Conservation (phyloP, 495 filamentous ascomycete species). For the Talaromyces nanjingensis region DNA sequence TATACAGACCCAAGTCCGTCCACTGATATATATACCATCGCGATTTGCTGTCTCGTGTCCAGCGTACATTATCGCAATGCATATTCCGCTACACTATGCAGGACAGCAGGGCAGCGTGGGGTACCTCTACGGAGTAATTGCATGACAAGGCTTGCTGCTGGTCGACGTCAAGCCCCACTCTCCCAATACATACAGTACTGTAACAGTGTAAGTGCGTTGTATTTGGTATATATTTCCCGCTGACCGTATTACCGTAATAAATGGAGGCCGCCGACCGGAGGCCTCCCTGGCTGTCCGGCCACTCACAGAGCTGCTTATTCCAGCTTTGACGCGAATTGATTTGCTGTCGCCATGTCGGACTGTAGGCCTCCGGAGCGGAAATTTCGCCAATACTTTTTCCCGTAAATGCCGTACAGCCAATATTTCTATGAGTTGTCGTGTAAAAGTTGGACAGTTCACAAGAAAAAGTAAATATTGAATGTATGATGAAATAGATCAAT, state of each 20-base stretch:
- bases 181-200: not conserved
- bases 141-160: not conserved
- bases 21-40: not conserved
- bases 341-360: slow-evolving; percentile 1
- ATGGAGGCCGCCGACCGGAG: slow-evolving; percentile 4
- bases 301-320: not conserved
- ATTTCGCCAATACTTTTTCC: not conserved
- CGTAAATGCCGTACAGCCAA: not conserved
- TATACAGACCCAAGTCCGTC: not conserved
- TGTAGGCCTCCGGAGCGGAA: slow-evolving; percentile 7
- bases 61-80: not conserved
- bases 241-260: not conserved
- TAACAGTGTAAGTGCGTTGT: not conserved
- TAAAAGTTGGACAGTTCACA: not conserved
- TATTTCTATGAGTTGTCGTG: not conserved
- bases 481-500: not conserved
- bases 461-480: not conserved
- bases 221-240: not conserved
- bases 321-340: slow-evolving; percentile 5
- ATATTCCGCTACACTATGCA: not conserved
- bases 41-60: not conserved
- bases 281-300: not conserved
- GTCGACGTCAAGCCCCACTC: not conserved
- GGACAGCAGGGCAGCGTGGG: not conserved
- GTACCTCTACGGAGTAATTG: not conserved